These are phyloP conservation scores for Russula brevipes DNA, from an alignment of 768 basidiomycete species.

Conservation along the genomic window DNA sequence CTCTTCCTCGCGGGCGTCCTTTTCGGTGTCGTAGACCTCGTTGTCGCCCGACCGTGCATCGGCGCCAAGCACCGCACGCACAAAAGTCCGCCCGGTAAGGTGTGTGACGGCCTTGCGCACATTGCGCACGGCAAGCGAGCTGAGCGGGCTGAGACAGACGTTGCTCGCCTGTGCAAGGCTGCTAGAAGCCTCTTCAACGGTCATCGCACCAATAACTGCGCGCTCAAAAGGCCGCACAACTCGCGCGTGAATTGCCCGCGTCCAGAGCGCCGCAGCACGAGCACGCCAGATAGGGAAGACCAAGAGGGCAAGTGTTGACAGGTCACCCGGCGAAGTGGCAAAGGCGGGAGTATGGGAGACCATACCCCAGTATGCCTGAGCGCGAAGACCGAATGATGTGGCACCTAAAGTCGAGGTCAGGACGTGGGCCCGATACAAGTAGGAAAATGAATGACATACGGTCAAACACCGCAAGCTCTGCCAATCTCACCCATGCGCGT, in stretches of 20 bases:
- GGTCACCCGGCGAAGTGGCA: conserved; percentile 41
- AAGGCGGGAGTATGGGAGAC: conserved; percentile 39
- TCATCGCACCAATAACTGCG: conserved; percentile 49
- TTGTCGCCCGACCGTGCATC: conserved; percentile 16
- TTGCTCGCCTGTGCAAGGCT: conserved; percentile 33
- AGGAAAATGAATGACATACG: conserved; percentile 27
- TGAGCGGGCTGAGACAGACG: conserved; percentile 36
- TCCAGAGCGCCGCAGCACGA: conserved; percentile 45
- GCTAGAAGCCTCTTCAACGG: conserved; percentile 49
- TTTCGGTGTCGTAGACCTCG: conserved; percentile 31
- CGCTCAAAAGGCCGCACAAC: conserved; percentile 45
- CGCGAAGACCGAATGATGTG: conserved; percentile 36
- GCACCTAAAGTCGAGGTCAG: conserved; percentile 27
- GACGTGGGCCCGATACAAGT: background rate
- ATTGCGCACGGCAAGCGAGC: conserved; percentile 45
- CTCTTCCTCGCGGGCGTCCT: conserved; percentile 33
- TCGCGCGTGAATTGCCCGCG: conserved; percentile 32
- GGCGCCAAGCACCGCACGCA: conserved; percentile 37
- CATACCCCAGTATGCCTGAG: conserved; percentile 53
- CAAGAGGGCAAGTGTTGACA: conserved; percentile 55
- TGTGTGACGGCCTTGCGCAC: conserved; percentile 49
- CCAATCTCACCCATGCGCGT: conserved; percentile 47
- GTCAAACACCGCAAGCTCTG: conserved; percentile 43
- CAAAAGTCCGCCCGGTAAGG: conserved; percentile 53
- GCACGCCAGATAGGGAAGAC: conserved; percentile 41